Conservation (phyloP, 768 basidiomycete genomes). For the Pleurotus sapidus region DNA sequence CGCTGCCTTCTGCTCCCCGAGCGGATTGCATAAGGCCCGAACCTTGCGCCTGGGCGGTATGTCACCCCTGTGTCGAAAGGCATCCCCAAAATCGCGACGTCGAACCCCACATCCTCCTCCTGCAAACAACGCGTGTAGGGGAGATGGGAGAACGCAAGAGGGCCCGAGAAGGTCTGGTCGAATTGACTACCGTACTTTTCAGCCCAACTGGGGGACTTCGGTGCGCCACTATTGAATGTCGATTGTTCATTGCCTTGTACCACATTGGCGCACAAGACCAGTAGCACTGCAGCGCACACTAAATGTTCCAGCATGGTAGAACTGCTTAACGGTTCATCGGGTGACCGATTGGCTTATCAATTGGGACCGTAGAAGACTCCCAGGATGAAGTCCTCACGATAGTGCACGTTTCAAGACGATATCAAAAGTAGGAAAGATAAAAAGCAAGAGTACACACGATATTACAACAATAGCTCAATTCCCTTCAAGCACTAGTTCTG, state of each 20-base stretch:
- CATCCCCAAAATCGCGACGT: slow-evolving; percentile 80
- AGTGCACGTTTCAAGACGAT: neutral
- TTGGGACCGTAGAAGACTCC: neutral
- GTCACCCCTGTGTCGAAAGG: slow-evolving; percentile 75
- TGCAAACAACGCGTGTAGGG: slow-evolving; percentile 74
- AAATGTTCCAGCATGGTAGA: neutral
- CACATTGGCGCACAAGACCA: neutral
- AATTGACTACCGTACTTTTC: slow-evolving; percentile 73
- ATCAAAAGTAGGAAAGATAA: too few relatives aligned
- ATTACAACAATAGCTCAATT: neutral
- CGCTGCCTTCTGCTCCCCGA: slow-evolving; percentile 72
- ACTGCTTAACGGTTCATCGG: too few relatives aligned
- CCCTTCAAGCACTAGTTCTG: slow-evolving; percentile 21
- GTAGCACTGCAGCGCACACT: neutral
- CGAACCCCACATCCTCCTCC: slow-evolving; percentile 48
- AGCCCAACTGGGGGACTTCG: slow-evolving; percentile 46
- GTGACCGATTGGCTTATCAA: too few relatives aligned
- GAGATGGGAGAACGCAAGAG: slow-evolving; percentile 80
- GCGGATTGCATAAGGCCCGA: slow-evolving; percentile 85
- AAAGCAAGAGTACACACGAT: neutral
- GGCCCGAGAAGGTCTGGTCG: slow-evolving; percentile 78
- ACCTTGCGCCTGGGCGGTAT: slow-evolving; percentile 67
- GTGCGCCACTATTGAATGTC: neutral
- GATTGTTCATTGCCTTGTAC: neutral
- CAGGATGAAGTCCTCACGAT: neutral